phyloP scores from a whole-genome alignment of 208 protist species.

The Lotmaria passim region DNA sequence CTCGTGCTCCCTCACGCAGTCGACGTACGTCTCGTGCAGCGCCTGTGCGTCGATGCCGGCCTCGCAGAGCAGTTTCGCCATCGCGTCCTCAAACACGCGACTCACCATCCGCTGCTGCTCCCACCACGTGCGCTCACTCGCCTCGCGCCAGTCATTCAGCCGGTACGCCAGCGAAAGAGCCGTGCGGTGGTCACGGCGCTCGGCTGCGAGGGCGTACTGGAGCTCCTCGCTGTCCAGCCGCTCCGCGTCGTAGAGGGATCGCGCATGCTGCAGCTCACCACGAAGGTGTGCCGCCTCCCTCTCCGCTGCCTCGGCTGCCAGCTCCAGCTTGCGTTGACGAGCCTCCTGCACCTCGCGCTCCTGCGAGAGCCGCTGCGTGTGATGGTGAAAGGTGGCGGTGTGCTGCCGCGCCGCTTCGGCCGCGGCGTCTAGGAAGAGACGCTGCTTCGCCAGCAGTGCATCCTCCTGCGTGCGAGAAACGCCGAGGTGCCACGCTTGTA shows the following conservation, averaged over 20 bases:
- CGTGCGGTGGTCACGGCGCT: slow-evolving; percentile 9
- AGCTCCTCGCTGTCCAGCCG: slow-evolving; percentile 4
- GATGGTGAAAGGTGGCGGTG: not conserved
- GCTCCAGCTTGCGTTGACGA: slow-evolving; percentile 13
- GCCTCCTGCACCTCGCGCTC: slow-evolving; percentile 5
- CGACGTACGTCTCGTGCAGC: slow-evolving; percentile 15
- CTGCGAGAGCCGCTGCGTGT: slow-evolving; percentile 6
- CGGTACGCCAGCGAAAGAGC: not conserved
- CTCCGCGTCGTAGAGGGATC: slow-evolving; percentile 19
- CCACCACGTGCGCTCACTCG: not conserved
- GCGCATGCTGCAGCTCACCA: slow-evolving; percentile 23
- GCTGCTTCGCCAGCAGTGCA: not conserved
- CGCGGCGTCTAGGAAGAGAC: not conserved
- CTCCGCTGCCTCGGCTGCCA: slow-evolving; percentile 3
- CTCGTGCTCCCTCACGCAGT: slow-evolving; percentile 1
- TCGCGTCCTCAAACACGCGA: slow-evolving; percentile 6
- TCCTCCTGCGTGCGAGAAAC: not conserved
- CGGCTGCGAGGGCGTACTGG: not conserved
- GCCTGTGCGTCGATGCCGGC: slow-evolving; percentile 1
- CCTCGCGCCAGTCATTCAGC: slow-evolving; percentile 9
- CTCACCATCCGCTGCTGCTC: slow-evolving; percentile 5
- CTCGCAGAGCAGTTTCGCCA: not conserved
- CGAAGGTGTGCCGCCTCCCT: slow-evolving; percentile 16
- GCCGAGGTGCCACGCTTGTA: slow-evolving; percentile 7
- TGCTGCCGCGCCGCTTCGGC: not conserved